Evolutionary conservation across 495 filamentous ascomycete species (phyloP).

Genomic region (Trichoderma orchidacearum): DNA sequence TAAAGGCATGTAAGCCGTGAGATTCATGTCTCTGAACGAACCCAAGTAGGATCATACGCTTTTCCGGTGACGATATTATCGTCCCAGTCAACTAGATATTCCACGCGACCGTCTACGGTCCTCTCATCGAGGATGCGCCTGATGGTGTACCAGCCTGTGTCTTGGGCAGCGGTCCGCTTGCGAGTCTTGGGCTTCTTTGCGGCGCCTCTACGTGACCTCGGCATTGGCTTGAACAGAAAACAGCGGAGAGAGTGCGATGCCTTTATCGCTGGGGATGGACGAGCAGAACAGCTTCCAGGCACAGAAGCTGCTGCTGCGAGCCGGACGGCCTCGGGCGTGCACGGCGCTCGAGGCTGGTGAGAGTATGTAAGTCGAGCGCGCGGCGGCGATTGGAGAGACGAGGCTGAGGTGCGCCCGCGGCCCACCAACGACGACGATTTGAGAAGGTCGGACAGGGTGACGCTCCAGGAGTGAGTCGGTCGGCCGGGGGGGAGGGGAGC

Average conservation of each 20-base stretch:
- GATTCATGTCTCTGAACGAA: neutral
- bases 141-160: neutral
- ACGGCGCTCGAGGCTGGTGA: neutral
- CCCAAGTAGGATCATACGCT: neutral
- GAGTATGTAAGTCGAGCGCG: neutral
- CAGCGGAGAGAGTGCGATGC: neutral
- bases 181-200: neutral
- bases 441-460: neutral
- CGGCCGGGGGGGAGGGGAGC: no score
- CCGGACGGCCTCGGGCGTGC: neutral
- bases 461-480: neutral
- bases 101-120: neutral
- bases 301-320: neutral
- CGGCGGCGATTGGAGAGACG: neutral
- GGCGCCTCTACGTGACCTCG: neutral
- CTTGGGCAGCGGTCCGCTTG: neutral
- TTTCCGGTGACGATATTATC: conserved; percentile 1
- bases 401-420: neutral
- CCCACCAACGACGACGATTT: neutral
- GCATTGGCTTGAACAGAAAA: neutral
- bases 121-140: neutral
- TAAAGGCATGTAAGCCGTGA: neutral
- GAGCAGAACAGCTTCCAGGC: neutral
- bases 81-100: conserved; percentile 1
- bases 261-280: neutral